These are phyloP conservation scores for Podospora pseudocomata DNA, from an alignment of 495 filamentous ascomycete species.

Conservation along the genomic window DNA sequence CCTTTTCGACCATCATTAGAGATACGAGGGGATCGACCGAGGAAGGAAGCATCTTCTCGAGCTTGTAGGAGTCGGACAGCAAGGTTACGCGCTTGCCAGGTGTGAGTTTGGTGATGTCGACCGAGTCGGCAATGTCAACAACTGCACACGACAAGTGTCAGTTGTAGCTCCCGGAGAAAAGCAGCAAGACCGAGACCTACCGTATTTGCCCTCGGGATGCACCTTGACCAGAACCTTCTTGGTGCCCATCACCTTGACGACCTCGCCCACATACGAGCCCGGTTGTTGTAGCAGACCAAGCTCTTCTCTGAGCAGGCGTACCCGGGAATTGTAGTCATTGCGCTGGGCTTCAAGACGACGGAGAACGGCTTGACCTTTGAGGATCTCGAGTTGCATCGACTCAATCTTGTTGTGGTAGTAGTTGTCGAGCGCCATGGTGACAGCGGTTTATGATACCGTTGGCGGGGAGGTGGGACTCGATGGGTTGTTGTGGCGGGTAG, in stretches of 20 bases:
- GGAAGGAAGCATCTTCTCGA: slow-evolving; percentile 96
- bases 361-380: slow-evolving; percentile 93
- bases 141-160: slow-evolving; percentile 50
- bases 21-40: slow-evolving; percentile 97
- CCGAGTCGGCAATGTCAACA: slow-evolving; percentile 90
- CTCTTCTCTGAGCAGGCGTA: slow-evolving; percentile 92
- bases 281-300: slow-evolving; percentile 94
- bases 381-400: slow-evolving; percentile 98
- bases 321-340: slow-evolving; percentile 98
- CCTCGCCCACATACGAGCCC: slow-evolving; percentile 96
- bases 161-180: background rate
- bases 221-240: slow-evolving; percentile 99
- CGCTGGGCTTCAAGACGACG: slow-evolving; percentile 94
- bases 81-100: slow-evolving; percentile 96
- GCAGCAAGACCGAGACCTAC: slow-evolving; percentile 47
- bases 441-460: slow-evolving; percentile 20
- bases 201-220: slow-evolving; percentile 99
- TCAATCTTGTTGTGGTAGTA: slow-evolving; percentile 99
- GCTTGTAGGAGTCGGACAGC: slow-evolving; percentile 92
- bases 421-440: slow-evolving; percentile 93
- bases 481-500: background rate
- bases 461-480: slow-evolving; percentile 3
- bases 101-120: slow-evolving; percentile 93
- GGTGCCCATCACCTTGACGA: slow-evolving; percentile 99
- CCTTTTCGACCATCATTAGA: slow-evolving; percentile 99